Evolutionary conservation across 257 asterid species (phyloP).

Genomic region (Eustoma russellianum): DNA sequence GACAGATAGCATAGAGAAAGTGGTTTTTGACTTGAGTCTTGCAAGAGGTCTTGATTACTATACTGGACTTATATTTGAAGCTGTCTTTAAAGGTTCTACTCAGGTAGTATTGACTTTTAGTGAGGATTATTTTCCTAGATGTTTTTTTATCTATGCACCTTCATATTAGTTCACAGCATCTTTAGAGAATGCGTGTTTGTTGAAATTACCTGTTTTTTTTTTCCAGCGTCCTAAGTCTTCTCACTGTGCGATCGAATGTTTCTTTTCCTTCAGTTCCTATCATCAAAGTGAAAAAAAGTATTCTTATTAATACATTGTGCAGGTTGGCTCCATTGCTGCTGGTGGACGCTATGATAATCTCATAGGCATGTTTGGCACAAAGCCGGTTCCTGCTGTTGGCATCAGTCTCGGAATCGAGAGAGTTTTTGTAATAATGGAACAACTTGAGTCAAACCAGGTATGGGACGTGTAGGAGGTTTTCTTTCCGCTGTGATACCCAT

Average conservation of each 20-base stretch:
- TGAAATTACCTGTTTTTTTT: background rate
- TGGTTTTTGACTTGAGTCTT: slow-evolving; percentile 90
- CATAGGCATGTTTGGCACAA: slow-evolving; percentile 75
- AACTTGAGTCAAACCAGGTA: slow-evolving; percentile 56
- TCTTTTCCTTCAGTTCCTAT: background rate
- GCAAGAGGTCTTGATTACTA: slow-evolving; percentile 99
- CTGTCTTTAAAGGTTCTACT: slow-evolving; percentile 75
- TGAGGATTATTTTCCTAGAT: slow-evolving; percentile 2
- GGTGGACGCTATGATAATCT: slow-evolving; percentile 96
- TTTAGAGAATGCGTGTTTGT: background rate
- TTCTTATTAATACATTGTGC: slow-evolving; percentile 8
- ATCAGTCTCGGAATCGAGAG: slow-evolving; percentile 93
- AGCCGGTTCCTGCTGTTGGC: slow-evolving; percentile 93
- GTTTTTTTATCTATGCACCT: background rate
- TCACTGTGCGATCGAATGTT: background rate
- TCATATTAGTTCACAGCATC: too few relatives aligned
- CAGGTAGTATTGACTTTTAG: slow-evolving; percentile 62
- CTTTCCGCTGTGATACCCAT: too few relatives aligned
- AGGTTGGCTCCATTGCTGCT: slow-evolving; percentile 98
- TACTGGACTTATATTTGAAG: slow-evolving; percentile 94
- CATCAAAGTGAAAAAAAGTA: background rate
- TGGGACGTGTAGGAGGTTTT: too few relatives aligned
- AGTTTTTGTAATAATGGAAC: slow-evolving; percentile 85
- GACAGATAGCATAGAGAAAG: slow-evolving; percentile 59
- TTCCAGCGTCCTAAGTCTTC: background rate